Conservation (phyloP, 1,284 basidiomycete species). For the Phylloporus sp. region DNA sequence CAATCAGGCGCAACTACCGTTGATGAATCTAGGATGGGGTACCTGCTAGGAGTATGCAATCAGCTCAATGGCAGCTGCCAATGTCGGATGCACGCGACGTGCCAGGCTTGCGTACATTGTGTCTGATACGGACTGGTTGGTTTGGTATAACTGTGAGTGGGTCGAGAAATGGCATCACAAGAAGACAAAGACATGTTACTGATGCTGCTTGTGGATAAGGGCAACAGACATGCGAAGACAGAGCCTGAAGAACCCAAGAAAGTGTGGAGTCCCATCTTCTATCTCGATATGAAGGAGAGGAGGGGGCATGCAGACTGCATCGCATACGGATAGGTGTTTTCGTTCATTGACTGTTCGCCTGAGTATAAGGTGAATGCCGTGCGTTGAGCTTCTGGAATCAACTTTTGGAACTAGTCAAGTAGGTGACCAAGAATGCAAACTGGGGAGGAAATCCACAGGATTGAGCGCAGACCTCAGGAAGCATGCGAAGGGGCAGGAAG, state of each 20-base stretch:
- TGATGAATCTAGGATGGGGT: slow-evolving; percentile 68
- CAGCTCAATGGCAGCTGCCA: slow-evolving; percentile 59
- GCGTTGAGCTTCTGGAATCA: too few relatives aligned
- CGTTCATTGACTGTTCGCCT: slow-evolving; percentile 2
- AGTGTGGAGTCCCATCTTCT: slow-evolving; percentile 75
- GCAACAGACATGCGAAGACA: slow-evolving; percentile 73
- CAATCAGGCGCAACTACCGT: slow-evolving; percentile 59
- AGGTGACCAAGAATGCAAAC: too few relatives aligned
- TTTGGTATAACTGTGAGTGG: not conserved
- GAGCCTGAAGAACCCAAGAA: slow-evolving; percentile 72
- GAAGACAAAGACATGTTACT: slow-evolving; percentile 52
- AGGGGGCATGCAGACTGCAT: slow-evolving; percentile 43
- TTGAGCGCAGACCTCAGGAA: too few relatives aligned
- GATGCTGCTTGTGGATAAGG: slow-evolving; percentile 77
- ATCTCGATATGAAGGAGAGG: slow-evolving; percentile 43
- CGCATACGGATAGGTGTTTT: slow-evolving; percentile 69
- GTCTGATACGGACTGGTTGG: slow-evolving; percentile 46
- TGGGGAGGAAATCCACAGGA: too few relatives aligned
- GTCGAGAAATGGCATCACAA: slow-evolving; percentile 13
- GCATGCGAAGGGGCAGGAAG: too few relatives aligned
- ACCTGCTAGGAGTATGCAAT: slow-evolving; percentile 78
- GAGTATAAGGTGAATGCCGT: too few relatives aligned
- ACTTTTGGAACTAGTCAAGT: too few relatives aligned
- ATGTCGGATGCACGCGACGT: slow-evolving; percentile 38
- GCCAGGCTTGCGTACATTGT: slow-evolving; percentile 51